These are phyloP conservation scores for Dothideomycetidae sp. DNA, from an alignment of 2,329 filamentous ascomycete genomes.

Conservation along the genomic window DNA sequence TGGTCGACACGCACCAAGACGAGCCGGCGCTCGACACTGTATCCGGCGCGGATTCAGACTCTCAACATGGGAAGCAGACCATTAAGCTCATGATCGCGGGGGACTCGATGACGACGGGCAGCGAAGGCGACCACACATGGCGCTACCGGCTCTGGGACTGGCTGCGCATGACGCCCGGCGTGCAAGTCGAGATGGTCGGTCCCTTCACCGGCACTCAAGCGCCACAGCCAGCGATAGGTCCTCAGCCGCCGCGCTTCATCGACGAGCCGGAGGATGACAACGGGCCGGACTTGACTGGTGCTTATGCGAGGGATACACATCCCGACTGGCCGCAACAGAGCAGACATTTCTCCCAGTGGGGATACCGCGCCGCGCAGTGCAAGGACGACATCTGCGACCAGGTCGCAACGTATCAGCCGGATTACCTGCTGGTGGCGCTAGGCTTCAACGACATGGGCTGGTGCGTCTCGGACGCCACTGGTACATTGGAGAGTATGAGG, in stretches of 20 bases:
- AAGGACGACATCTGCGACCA: conserved; percentile 19
- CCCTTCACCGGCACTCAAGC: conserved; percentile 25
- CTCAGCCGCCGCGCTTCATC: conserved; percentile 9
- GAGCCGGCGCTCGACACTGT: too few species aligned
- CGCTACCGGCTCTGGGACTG: conserved; percentile 30
- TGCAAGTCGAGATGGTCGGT: conserved; percentile 23
- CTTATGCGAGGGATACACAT: conserved; percentile 21
- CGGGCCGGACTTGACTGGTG: conserved; percentile 15
- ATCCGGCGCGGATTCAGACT: too few species aligned
- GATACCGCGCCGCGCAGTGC: conserved; percentile 22
- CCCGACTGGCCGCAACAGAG: conserved; percentile 16
- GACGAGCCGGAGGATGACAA: not conserved
- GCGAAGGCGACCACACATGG: conserved; percentile 31
- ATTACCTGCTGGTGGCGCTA: conserved; percentile 18
- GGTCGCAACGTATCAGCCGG: conserved; percentile 20
- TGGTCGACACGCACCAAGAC: too few species aligned
- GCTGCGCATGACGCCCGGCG: conserved; percentile 17
- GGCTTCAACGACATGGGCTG: conserved; percentile 18
- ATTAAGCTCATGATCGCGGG: conserved; percentile 14
- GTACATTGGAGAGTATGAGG: conserved; percentile 16
- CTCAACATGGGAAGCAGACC: too few species aligned
- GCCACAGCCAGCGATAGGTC: conserved; percentile 10
- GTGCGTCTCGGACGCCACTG: conserved; percentile 14
- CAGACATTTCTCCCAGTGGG: conserved; percentile 25
- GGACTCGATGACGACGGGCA: conserved; percentile 16